Evolutionary conservation across 2,329 filamentous ascomycete genomes (phyloP).

Genomic region (Aspergillus sclerotialis): DNA sequence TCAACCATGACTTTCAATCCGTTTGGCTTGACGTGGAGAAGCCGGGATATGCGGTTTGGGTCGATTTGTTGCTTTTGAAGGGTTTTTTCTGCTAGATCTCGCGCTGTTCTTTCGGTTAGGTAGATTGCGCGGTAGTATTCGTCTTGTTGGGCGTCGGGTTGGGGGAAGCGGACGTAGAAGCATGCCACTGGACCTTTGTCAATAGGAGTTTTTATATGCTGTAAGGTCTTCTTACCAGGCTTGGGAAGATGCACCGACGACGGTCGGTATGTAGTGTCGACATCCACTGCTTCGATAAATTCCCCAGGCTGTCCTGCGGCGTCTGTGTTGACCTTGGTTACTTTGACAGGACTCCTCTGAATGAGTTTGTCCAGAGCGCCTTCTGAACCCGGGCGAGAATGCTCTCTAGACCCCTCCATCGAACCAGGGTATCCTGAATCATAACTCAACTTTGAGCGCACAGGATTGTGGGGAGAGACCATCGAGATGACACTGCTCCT

Average conservation of each 20-base stretch:
- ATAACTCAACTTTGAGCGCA: conserved; percentile 9
- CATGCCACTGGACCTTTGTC: conserved; percentile 60
- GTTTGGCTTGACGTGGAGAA: conserved; percentile 64
- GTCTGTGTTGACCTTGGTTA: conserved; percentile 19
- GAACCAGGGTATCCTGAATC: conserved; percentile 16
- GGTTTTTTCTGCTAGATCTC: conserved; percentile 66
- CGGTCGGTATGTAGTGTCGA: conserved; percentile 78
- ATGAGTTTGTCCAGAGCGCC: conserved; percentile 12
- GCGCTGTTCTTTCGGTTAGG: conserved; percentile 65
- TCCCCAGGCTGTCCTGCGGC: conserved; percentile 51
- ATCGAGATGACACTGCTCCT: conserved; percentile 33
- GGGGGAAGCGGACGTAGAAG: conserved; percentile 67
- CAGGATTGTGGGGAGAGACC: conserved; percentile 24
- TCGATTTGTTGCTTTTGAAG: conserved; percentile 77
- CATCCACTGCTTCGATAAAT: conserved; percentile 85
- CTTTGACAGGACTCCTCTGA: conserved; percentile 22
- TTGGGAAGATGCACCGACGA: conserved; percentile 66
- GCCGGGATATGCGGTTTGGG: conserved; percentile 60
- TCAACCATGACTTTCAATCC: conserved; percentile 82
- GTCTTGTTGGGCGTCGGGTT: conserved; percentile 44
- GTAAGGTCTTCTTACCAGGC: conserved; percentile 43
- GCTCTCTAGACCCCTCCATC: conserved; percentile 17
- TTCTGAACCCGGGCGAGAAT: conserved; percentile 16
- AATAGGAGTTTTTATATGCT: conserved; percentile 14
- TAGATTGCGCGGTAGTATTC: conserved; percentile 81